Percentiles rank a stretch among this genome's conserved stretches.
phyloP scores from a whole-genome alignment of 23 red algal species.

The Gracilaria vermiculophylla region DNA sequence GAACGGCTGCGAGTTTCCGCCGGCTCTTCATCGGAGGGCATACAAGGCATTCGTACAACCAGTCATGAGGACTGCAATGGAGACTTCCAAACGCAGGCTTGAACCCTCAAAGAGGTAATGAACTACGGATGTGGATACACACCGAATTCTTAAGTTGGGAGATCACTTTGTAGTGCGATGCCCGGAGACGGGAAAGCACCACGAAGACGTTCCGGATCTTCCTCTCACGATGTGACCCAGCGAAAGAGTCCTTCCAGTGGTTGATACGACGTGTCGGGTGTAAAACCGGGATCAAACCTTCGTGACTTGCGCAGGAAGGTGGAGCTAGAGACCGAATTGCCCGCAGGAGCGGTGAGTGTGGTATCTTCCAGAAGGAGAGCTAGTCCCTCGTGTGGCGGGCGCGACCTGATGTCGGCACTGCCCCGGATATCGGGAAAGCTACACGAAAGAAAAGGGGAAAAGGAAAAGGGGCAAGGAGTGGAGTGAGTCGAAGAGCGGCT shows the following conservation, averaged over 20 bases:
- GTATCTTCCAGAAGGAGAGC: neutral
- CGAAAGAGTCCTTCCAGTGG: no score
- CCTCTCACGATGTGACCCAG: neutral
- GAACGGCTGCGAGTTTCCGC: neutral
- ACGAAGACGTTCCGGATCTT: constrained; percentile 21
- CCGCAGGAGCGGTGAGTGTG: no score
- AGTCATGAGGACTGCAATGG: neutral
- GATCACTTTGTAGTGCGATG: no score
- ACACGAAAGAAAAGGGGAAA: no score
- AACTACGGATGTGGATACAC: no score
- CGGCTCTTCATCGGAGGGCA: neutral
- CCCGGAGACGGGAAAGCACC: neutral
- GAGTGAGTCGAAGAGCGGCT: no score
- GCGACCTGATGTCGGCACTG: no score
- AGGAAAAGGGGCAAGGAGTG: no score
- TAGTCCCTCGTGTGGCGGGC: neutral
- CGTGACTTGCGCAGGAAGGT: neutral
- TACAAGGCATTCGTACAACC: neutral
- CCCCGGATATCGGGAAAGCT: no score
- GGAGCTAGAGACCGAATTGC: neutral
- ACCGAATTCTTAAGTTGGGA: neutral
- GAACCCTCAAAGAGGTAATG: neutral
- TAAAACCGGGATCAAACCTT: neutral
- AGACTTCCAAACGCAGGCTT: neutral
- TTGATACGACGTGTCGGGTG: no score